These are phyloP conservation scores for Polygonum maritimum DNA, from an alignment of 148 eudicot species.

Conservation along the genomic window DNA sequence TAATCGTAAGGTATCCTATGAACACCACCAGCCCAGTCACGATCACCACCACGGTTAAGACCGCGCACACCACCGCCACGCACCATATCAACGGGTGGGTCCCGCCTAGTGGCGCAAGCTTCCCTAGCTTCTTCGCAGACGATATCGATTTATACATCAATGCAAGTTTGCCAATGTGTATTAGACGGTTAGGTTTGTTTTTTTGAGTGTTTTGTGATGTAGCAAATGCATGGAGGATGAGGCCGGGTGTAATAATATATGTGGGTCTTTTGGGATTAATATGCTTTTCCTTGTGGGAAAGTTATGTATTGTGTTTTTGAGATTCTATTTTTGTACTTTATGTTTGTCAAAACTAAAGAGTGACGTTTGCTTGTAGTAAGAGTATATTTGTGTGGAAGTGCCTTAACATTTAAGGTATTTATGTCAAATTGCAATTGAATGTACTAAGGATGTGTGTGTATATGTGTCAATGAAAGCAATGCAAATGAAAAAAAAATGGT, in stretches of 20 bases:
- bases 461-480: neutral
- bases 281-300: conserved; percentile 55
- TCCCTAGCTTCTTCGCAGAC: neutral
- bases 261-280: conserved; percentile 34
- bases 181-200: neutral
- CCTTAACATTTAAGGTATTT: neutral
- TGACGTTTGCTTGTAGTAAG: neutral
- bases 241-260: neutral
- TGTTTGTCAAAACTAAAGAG: neutral
- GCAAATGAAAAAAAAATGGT: neutral
- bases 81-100: conserved; percentile 60
- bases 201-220: neutral
- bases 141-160: neutral
- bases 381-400: neutral
- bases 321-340: neutral
- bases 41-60: conserved; percentile 37
- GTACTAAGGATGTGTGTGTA: no score
- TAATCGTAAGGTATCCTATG: conserved; percentile 39
- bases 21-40: conserved; percentile 48
- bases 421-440: neutral
- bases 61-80: conserved; percentile 49
- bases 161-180: neutral
- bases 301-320: conserved; percentile 13
- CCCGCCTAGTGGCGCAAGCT: neutral
- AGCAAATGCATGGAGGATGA: neutral